Evolutionary conservation across 352 stramenopile species (phyloP), one percentile per base, ranked within the genome.

Genomic region (Phytophthora pinifolia): DNA sequence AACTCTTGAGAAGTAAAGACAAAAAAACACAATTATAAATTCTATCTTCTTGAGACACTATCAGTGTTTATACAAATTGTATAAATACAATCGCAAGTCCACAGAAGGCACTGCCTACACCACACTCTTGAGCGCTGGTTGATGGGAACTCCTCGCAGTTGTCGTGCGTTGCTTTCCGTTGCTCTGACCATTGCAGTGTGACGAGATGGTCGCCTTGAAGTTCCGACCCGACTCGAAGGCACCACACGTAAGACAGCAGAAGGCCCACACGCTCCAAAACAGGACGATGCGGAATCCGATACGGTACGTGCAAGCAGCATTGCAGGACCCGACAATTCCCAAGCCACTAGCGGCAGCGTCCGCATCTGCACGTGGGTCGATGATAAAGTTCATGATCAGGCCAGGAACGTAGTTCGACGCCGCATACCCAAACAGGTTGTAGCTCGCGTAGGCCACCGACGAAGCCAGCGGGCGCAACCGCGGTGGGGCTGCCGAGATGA

Each of bases 361-460:
- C 3, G 41, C 43, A 34, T 78, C 65, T 32, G 65, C 62, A 18
- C 58, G 62, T 12, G 72, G 55, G 52, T 72, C 67, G 39, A 93
- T 72, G 43, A 93, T 87, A 46, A 90, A 70, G 63, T 87, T 85
- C 83, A 92, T 92, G 54, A 91, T 85, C 31, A 91, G 65, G 0
- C 83, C 83, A 17, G 83, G 83, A 42, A 92, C 66, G 72, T 92
- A 92, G 67, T 88, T 91, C n/a, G 80, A 91, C 8, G 80, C 70
- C 39, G 82, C 81, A 62, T 93, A 91, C 20, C 83, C 83, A n/a
- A 93, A 79, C n/a, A 93, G 62, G 51, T 93, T 93, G 67, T 92
- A 93, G 54, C 75, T 86, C 14, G 76, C 76, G 43, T 93, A 90
- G 10, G 83, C 81, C 14, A 93, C 79, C 12, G 83, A 93, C 3